phyloP scores from a whole-genome alignment of 1,284 basidiomycete genomes.

The Microbotryomycetes sp. region DNA sequence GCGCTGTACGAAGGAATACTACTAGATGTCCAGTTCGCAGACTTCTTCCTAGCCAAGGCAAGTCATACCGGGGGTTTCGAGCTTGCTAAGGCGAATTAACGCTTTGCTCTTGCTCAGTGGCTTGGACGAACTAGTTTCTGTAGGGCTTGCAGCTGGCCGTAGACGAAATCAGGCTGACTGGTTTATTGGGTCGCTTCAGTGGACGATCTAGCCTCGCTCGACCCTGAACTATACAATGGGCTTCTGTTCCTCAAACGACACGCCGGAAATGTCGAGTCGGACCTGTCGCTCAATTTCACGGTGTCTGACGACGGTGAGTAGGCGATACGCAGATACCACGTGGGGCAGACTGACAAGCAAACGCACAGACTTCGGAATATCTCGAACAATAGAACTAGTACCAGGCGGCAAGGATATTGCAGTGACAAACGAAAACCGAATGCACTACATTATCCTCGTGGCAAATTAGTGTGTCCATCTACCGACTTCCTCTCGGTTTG shows the following conservation, averaged over 20 bases:
- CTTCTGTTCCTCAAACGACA: slow-evolving; percentile 91
- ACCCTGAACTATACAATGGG: slow-evolving; percentile 85
- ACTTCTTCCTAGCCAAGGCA: slow-evolving; percentile 88
- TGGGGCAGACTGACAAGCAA: no score
- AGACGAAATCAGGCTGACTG: no score
- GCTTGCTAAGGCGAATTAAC: slow-evolving; percentile 38
- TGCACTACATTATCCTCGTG: slow-evolving; percentile 80
- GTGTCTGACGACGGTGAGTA: slow-evolving; percentile 70
- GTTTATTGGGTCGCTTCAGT: slow-evolving; percentile 39
- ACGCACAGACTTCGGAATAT: slow-evolving; percentile 70
- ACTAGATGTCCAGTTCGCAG: slow-evolving; percentile 90
- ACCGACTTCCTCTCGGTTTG: no score
- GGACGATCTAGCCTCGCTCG: slow-evolving; percentile 84
- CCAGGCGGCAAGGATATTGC: slow-evolving; percentile 74
- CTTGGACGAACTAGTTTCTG: slow-evolving; percentile 72
- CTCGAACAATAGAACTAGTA: slow-evolving; percentile 70
- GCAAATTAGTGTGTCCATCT: slow-evolving; percentile 57
- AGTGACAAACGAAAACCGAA: slow-evolving; percentile 81
- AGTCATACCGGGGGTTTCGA: slow-evolving; percentile 37
- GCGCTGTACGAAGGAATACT: slow-evolving; percentile 95
- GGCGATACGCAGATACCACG: not conserved
- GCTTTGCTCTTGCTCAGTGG: slow-evolving; percentile 48
- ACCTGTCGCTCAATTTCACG: slow-evolving; percentile 87
- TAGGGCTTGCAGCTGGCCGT: no score
- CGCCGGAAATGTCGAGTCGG: slow-evolving; percentile 68